Evolutionary conservation across 805 yeast species (phyloP).

Genomic region (Yamadazyma takamatsuzukensis): DNA sequence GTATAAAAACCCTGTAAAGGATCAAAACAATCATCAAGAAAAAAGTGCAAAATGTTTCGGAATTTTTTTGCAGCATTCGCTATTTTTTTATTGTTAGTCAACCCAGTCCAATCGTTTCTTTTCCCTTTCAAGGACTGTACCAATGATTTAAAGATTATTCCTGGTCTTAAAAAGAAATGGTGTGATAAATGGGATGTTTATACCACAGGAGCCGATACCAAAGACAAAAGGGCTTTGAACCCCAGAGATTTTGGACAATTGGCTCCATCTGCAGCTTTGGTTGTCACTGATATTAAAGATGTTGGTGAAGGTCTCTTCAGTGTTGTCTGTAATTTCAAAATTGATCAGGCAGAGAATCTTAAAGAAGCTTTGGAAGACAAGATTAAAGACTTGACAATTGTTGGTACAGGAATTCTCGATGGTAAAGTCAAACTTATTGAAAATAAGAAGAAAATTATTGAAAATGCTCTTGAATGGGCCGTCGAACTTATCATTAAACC

Average conservation of each 20-base stretch:
- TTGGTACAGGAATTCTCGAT: conserved; percentile 19
- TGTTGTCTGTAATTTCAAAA: conserved; percentile 21
- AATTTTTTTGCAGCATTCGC: conserved; percentile 6
- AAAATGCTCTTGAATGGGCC: conserved; percentile 19
- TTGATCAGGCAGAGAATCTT: conserved; percentile 18
- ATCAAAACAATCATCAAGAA: too few relatives aligned
- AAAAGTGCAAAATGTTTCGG: conserved; percentile 4
- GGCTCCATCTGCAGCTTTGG: conserved; percentile 21
- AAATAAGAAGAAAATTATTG: conserved; percentile 9
- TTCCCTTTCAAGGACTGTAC: conserved; percentile 5
- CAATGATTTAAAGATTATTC: not conserved
- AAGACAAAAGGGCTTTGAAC: not conserved
- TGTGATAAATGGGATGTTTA: conserved; percentile 6
- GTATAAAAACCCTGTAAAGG: too few relatives aligned
- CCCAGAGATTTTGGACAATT: conserved; percentile 5
- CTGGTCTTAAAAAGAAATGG: not conserved
- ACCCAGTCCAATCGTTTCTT: conserved; percentile 6
- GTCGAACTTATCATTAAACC: conserved; percentile 19
- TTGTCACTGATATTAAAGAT: conserved; percentile 19
- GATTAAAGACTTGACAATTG: conserved; percentile 14
- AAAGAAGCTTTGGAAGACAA: conserved; percentile 12
- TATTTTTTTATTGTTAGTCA: conserved; percentile 1
- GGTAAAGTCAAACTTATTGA: conserved; percentile 10
- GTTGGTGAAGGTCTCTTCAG: conserved; percentile 17
- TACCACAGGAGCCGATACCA: not conserved